Base-by-base conservation (phyloP, 164 flowering plant genomes). In the Paratinospora sagittata region DNA sequence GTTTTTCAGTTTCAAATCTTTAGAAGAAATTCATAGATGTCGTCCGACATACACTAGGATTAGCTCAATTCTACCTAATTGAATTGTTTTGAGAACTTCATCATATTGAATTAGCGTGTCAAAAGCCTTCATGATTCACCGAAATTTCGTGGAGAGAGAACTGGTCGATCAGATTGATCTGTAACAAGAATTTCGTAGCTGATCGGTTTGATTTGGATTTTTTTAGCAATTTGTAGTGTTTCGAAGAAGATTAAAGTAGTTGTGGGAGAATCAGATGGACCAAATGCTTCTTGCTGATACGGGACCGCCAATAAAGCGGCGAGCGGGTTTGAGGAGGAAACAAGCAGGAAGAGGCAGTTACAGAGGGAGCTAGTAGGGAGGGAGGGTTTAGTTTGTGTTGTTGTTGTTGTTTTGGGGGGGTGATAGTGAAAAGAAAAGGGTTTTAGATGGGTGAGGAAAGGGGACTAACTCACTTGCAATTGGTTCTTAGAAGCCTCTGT, bases 341-440 rank as follows among this genome's bases (percentile, higher is more conserved):
- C 97, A 91, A 74, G 97, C 97, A 10, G 95, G 97, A 39, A 84
- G 97, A 86, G 97, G 97, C 19, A 89, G 95, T 27, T 91, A 91
- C 73, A 80, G 97, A 73, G 97, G 93, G 27, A 91, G 97, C 72
- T 91, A 91, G 91, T 72, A 57, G 41, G 30, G 52, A 70, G 9
- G 43, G 72, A 57, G 58, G 39, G 61, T 49, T 65, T 27, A 11
- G 27, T 65, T 72, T 16, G 72, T 67, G 34, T 41, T 75, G 21
- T 72, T 6, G 34, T 30, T 4, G 2, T 30, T 30, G 34, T 30
- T 30, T 30, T 4, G 34, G 34, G 4, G 47, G 73, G 73, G 71
- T 45, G 69, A 21, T 69, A 60, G 45, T 26, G 26, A 24, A 62
- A 66, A 63, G 74, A 63, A 30, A 17, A 10, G 24, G 26, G 34